Percentiles rank a stretch among this genome's conserved stretches.
phyloP scores from a whole-genome alignment of 2,329 filamentous ascomycete species.

The Fusarium compactum region DNA sequence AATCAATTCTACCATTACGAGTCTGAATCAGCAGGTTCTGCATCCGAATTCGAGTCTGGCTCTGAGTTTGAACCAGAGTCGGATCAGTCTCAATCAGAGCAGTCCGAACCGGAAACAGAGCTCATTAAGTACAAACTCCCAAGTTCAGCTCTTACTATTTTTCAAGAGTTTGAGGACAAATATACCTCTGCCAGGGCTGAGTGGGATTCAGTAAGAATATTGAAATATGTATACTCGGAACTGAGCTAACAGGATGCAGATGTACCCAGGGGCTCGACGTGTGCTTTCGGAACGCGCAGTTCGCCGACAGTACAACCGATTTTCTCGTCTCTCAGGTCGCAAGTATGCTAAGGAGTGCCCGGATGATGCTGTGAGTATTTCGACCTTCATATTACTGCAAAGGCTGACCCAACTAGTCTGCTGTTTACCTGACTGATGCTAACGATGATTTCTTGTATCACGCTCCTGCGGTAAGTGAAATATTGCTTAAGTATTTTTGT shows the following conservation, averaged over 20 bases:
- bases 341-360: conserved; percentile 12
- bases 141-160: conserved; percentile 13
- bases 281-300: not conserved
- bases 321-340: conserved; percentile 13
- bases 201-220: not conserved
- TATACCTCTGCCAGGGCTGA: not conserved
- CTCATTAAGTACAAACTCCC: conserved; percentile 23
- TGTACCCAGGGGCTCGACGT: not conserved
- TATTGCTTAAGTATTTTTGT: not conserved
- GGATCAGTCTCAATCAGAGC: not conserved
- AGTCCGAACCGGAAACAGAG: not conserved
- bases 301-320: conserved; percentile 3
- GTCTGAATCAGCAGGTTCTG: not conserved
- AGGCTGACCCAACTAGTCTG: not conserved
- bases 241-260: not conserved
- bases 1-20: not conserved
- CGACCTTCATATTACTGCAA: not conserved
- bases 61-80: not conserved
- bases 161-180: not conserved
- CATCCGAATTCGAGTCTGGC: not conserved
- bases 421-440: not conserved
- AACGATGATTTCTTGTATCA: conserved; percentile 11
- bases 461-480: conserved; percentile 26
- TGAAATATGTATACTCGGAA: not conserved
- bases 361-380: conserved; percentile 2